phyloP scores from a whole-genome alignment of 2,329 filamentous ascomycete genomes.

The Remersonia thermophila region DNA sequence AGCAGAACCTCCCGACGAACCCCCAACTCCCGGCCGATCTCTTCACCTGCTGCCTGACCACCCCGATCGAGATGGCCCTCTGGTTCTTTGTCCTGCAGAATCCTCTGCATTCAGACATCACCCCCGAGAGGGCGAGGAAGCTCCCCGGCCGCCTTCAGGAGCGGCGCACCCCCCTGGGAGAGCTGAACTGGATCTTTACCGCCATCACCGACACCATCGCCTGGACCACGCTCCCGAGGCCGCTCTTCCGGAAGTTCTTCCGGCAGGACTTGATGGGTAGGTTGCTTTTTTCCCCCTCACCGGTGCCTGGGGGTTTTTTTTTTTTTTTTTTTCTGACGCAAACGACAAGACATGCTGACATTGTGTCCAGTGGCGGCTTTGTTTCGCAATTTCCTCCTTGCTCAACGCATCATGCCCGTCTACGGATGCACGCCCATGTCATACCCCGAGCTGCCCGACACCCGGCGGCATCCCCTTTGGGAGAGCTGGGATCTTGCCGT shows the following conservation, averaged over 20 bases:
- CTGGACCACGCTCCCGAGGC: slow-evolving; percentile 85
- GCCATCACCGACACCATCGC: slow-evolving; percentile 98
- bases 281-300: not conserved
- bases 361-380: slow-evolving; percentile 76
- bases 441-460: slow-evolving; percentile 82
- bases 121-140: slow-evolving; percentile 71
- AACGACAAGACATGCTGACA: too few relatives aligned
- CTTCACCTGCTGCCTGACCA: slow-evolving; percentile 91
- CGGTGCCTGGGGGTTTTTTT: not conserved
- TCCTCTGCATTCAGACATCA: slow-evolving; percentile 55
- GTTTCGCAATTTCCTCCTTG: slow-evolving; percentile 89
- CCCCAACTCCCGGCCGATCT: slow-evolving; percentile 86
- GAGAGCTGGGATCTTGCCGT: slow-evolving; percentile 96
- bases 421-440: slow-evolving; percentile 94
- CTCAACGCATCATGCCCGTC: slow-evolving; percentile 88
- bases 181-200: slow-evolving; percentile 98
- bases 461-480: slow-evolving; percentile 90
- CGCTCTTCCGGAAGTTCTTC: slow-evolving; percentile 93
- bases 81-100: slow-evolving; percentile 96
- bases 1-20: slow-evolving; percentile 90
- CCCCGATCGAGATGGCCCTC: slow-evolving; percentile 92
- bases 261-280: slow-evolving; percentile 77
- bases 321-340: not conserved
- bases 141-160: slow-evolving; percentile 88
- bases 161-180: slow-evolving; percentile 81